phyloP scores from a whole-genome alignment of 352 stramenopile genomes.

The Phytophthora pisi region DNA sequence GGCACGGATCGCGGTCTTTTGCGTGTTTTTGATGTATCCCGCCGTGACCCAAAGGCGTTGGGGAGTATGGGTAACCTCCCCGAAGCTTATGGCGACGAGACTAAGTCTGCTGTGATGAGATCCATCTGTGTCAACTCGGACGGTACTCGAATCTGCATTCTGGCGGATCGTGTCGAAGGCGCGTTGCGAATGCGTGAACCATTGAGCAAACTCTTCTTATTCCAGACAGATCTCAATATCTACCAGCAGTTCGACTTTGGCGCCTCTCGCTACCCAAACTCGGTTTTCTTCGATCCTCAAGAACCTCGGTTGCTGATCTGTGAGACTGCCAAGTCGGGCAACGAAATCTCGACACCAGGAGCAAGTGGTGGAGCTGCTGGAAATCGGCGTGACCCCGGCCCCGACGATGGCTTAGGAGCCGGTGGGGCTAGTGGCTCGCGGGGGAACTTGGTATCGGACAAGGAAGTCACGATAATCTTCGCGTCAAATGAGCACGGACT shows the following conservation, averaged over 20 bases:
- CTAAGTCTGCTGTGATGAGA: constrained; percentile 58
- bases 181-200: constrained; percentile 84
- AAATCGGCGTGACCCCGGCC: constrained; percentile 21
- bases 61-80: constrained; percentile 84
- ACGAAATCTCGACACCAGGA: constrained; percentile 26
- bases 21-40: constrained; percentile 89
- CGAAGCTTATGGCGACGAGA: constrained; percentile 64
- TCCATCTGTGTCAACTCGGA: constrained; percentile 88
- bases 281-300: constrained; percentile 90
- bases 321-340: constrained; percentile 70
- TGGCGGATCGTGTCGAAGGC: constrained; percentile 81
- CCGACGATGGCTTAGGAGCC: constrained; percentile 27
- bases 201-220: constrained; percentile 89
- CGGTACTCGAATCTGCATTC: constrained; percentile 89
- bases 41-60: constrained; percentile 85
- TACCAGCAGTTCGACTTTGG: constrained; percentile 92
- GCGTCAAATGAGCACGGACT: constrained; percentile 91
- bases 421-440: constrained; percentile 9
- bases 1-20: constrained; percentile 85
- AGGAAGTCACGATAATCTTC: constrained; percentile 93
- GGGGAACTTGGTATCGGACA: constrained; percentile 54
- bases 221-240: constrained; percentile 90
- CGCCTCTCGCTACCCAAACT: constrained; percentile 64
- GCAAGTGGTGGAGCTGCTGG: background rate
- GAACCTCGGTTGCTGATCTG: constrained; percentile 90